These are phyloP conservation scores for Leccinum longicurvipes DNA, from an alignment of 768 basidiomycete genomes.

Conservation along the genomic window DNA sequence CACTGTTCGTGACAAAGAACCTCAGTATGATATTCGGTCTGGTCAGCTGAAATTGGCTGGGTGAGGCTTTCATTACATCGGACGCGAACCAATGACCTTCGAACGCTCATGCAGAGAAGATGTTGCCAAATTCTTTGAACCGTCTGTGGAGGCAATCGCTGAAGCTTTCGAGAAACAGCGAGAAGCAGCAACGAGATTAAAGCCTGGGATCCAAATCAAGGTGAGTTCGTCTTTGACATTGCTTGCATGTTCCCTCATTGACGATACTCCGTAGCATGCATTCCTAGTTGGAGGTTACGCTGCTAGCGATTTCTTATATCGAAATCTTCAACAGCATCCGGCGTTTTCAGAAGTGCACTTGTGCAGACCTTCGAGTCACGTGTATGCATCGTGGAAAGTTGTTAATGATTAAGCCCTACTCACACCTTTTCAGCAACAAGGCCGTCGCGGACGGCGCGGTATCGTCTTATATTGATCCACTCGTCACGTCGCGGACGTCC, in stretches of 20 bases:
- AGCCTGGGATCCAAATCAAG: conserved; percentile 26
- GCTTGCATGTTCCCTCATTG: not conserved
- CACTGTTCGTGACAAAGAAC: conserved; percentile 33
- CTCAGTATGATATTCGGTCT: conserved; percentile 29
- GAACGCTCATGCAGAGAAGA: conserved; percentile 24
- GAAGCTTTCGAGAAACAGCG: conserved; percentile 33
- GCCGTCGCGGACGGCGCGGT: not conserved
- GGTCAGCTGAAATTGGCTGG: conserved; percentile 37
- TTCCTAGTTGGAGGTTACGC: not conserved
- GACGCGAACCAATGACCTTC: not conserved
- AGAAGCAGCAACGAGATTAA: conserved; percentile 12
- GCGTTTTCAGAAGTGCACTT: not conserved
- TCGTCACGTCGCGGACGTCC: conserved; percentile 42
- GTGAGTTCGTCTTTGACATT: not conserved
- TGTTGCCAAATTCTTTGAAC: conserved; percentile 41
- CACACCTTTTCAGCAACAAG: not conserved
- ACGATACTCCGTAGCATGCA: conserved; percentile 25
- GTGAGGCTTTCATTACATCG: conserved; percentile 17
- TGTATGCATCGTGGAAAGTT: not conserved
- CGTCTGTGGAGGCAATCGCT: conserved; percentile 35
- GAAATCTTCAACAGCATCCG: not conserved
- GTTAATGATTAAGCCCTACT: not conserved
- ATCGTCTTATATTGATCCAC: conserved; percentile 38
- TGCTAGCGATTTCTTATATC: not conserved
- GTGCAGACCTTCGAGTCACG: not conserved